Evolutionary conservation across 495 filamentous ascomycete genomes (phyloP).

Genomic region (Podospora appendiculata): DNA sequence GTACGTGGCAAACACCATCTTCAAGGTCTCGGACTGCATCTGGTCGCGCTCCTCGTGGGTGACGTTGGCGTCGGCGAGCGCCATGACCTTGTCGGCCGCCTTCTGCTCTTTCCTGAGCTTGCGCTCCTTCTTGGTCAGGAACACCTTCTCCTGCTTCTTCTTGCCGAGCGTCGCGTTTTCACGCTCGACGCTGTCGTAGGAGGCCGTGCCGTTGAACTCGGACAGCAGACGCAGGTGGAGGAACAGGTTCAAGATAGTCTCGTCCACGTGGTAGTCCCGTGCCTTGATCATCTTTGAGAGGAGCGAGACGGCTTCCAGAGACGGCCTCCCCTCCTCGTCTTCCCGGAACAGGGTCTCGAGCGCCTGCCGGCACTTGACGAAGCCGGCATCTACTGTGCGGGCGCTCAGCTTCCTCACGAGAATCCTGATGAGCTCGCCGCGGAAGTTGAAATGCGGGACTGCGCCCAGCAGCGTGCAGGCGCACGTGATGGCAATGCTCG

Average conservation of each 20-base stretch:
- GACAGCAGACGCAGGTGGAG: constrained; percentile 79
- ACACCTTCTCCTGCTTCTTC: constrained; percentile 59
- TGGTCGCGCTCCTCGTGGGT: constrained; percentile 85
- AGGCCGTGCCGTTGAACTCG: constrained; percentile 79
- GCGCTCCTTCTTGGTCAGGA: constrained; percentile 41
- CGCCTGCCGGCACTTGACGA: constrained; percentile 68
- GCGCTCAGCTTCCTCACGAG: constrained; percentile 72
- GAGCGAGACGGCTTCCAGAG: constrained; percentile 77
- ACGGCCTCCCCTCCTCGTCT: constrained; percentile 80
- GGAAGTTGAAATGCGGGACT: constrained; percentile 95
- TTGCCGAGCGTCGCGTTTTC: constrained; percentile 43
- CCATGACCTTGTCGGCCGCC: constrained; percentile 85
- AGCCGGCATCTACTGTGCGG: constrained; percentile 60
- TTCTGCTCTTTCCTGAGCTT: constrained; percentile 74
- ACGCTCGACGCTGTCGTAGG: constrained; percentile 62
- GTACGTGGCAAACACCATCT: constrained; percentile 89
- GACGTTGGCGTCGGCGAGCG: constrained; percentile 81
- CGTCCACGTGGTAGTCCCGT: constrained; percentile 69
- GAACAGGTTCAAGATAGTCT: constrained; percentile 84
- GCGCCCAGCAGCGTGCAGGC: constrained; percentile 67
- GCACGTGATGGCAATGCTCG: constrained; percentile 74
- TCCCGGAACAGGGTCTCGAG: constrained; percentile 75
- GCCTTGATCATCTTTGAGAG: constrained; percentile 92
- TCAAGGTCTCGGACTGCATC: constrained; percentile 89
- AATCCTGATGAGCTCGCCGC: constrained; percentile 77